A percentile compares a stretch with the other conserved stretches of the same genome.
Evolutionary conservation across 1,139 yeast species (phyloP).

Genomic region (Pichia sp.): DNA sequence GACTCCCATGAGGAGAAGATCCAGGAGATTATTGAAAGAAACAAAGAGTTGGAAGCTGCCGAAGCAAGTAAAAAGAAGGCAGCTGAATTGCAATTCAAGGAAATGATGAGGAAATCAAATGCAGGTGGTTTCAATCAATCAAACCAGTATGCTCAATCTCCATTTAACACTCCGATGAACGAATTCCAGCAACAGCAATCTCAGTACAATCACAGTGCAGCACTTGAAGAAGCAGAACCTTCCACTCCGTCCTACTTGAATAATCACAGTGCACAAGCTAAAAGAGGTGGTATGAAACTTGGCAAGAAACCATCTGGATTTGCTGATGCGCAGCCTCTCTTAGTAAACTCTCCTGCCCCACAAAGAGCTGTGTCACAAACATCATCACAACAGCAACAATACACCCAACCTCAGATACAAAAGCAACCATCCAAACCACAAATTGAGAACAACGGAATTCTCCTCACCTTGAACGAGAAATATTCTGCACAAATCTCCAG

Average conservation of each 20-base stretch:
- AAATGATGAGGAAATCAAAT: constrained; percentile 56
- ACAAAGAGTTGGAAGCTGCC: constrained; percentile 93
- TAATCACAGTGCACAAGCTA: too few relatives aligned
- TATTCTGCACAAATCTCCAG: constrained; percentile 71
- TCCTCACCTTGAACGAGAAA: constrained; percentile 71
- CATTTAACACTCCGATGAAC: constrained; percentile 7
- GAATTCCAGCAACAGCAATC: constrained; percentile 8
- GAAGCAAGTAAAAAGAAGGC: constrained; percentile 97
- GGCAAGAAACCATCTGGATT: constrained; percentile 49
- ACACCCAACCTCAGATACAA: constrained; percentile 16
- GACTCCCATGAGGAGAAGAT: constrained; percentile 98
- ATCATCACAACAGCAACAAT: constrained; percentile 10
- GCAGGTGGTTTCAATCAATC: constrained; percentile 22
- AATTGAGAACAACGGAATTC: constrained; percentile 64
- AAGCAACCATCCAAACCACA: constrained; percentile 27
- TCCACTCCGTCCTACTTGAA: constrained; percentile 20
- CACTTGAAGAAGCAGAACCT: constrained; percentile 8
- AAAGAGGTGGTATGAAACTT: constrained; percentile 75
- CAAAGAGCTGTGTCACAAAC: constrained; percentile 4
- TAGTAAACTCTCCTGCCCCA: constrained; percentile 20
- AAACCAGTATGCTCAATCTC: constrained; percentile 7
- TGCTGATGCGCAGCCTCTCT: constrained; percentile 22
- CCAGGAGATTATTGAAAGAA: constrained; percentile 94
- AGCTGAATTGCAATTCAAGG: constrained; percentile 87
- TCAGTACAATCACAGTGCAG: neutral